Percentiles rank a stretch among this genome's conserved stretches.
These are phyloP conservation scores for Ceratonia siliqua DNA, from an alignment of 306 rosid genomes.

Conservation along the genomic window DNA sequence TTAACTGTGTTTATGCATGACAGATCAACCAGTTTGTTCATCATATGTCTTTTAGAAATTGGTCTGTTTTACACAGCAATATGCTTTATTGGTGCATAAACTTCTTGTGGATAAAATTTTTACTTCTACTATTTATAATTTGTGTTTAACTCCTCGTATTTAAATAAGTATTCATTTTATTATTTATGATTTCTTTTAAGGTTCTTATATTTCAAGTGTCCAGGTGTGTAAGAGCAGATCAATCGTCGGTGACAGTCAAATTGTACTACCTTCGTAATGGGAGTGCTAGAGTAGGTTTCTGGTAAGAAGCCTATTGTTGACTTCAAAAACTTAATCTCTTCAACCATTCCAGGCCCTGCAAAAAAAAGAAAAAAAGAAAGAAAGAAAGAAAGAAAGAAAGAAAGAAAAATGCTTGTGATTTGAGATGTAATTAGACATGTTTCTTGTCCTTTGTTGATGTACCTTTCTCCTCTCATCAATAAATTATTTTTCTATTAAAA, in stretches of 20 bases:
- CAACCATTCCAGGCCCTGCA: background rate
- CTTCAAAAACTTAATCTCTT: slow-evolving; percentile 1
- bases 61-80: background rate
- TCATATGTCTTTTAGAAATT: background rate
- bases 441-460: too few relatives aligned
- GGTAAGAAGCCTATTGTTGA: slow-evolving; percentile 58
- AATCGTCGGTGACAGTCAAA: slow-evolving; percentile 68
- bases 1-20: slow-evolving; percentile 8
- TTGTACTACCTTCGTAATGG: slow-evolving; percentile 83
- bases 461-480: too few relatives aligned
- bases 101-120: background rate
- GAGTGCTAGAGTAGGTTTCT: slow-evolving; percentile 92
- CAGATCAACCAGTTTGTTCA: slow-evolving; percentile 1
- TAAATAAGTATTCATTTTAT: background rate
- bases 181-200: slow-evolving; percentile 4
- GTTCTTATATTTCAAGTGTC: slow-evolving; percentile 26
- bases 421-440: slow-evolving; percentile 18
- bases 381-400: background rate
- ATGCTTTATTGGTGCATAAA: background rate
- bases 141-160: background rate
- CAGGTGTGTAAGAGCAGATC: slow-evolving; percentile 89
- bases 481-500: too few relatives aligned
- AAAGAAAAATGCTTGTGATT: slow-evolving; percentile 26
- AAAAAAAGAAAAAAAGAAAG: background rate
- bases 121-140: background rate